Base-by-base conservation (phyloP, 805 yeast genomes). In the Saccharomycopsis sp. region DNA sequence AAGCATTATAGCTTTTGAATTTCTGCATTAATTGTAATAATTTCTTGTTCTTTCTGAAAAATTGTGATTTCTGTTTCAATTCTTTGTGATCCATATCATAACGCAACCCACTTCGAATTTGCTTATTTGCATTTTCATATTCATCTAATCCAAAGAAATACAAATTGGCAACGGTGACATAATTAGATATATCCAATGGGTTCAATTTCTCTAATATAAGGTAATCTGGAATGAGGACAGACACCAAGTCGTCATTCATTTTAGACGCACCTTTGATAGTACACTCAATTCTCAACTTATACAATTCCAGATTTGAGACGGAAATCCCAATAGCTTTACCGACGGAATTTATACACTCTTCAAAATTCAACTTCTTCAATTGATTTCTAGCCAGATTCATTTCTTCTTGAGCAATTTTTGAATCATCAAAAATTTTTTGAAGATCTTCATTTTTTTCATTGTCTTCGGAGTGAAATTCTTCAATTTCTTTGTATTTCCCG, bases 71-170 rank as follows among this genome's bases (percentile, higher is more conserved):
- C n/a, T 78, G 59, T 53, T 80, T 74, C 8, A 85, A 73, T 24
- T 72, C 55, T 14, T 64, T 63, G 52, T 71, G 73, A 51, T 86
- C 96, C 60, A 86, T 84, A 60, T 90, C 90, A 36, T 77, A 71
- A 44, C 83, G 78, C 40, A 90, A 64, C 59, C 97, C 88, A 51
- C 74, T 78, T 53, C 81, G 74, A 21, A 81, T 66, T 32, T 70
- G 67, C 47, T 61, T 67, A 54, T 74, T 62, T 0, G 83, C 72
- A 21, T 68, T 68, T 13, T 74, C 74, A 47, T 71, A 75, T 33
- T 77, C 75, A 31, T 68, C 65, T 32, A 77, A 66, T 4, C 78
- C 72, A 53, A 70, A 79, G 40, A 74, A 61, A 45, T 73, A 73
- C 17, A 76, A 58, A 1, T 62, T 55, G 1, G 71, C 53, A 9